A percentile compares a stretch with the other conserved stretches of the same genome.
These are phyloP conservation scores for Alternaria novae-zelandiae DNA, from an alignment of 2,329 filamentous ascomycete genomes.

Conservation along the genomic window DNA sequence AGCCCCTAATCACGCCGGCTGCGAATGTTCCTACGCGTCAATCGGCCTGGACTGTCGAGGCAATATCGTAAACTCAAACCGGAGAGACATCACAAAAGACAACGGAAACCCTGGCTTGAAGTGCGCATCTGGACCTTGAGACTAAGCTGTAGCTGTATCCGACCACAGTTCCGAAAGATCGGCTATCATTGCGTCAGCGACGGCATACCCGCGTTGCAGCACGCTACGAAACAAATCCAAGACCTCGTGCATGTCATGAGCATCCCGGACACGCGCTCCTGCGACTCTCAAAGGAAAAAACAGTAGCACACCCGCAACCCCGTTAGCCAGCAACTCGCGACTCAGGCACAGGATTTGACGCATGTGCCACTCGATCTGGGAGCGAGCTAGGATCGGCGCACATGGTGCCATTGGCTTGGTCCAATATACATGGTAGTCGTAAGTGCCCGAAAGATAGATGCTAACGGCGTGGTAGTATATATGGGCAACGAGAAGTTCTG, in stretches of 20 bases:
- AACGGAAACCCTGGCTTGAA: neutral
- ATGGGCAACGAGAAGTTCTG: slow-evolving; percentile 21
- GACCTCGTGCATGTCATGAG: slow-evolving; percentile 10
- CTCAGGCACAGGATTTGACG: slow-evolving; percentile 26
- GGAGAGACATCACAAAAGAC: neutral
- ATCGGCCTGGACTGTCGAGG: neutral
- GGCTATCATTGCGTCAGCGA: slow-evolving; percentile 19
- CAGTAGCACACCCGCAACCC: slow-evolving; percentile 27
- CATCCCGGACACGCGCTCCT: slow-evolving; percentile 26
- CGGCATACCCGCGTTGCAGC: slow-evolving; percentile 22
- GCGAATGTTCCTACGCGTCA: neutral
- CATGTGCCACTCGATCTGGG: slow-evolving; percentile 23
- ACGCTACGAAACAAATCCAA: slow-evolving; percentile 17
- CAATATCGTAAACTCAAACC: neutral
- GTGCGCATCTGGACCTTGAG: neutral
- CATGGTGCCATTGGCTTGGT: neutral
- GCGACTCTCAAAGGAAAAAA: slow-evolving; percentile 39
- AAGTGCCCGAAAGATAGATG: slow-evolving; percentile 39
- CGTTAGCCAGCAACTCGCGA: slow-evolving; percentile 19
- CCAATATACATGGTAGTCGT: slow-evolving; percentile 33
- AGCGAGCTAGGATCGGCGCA: slow-evolving; percentile 23
- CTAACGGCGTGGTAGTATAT: slow-evolving; percentile 34
- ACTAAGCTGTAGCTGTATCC: neutral
- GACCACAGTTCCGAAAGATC: slow-evolving; percentile 26
- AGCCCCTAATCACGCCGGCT: neutral